Evolutionary conservation across 2,329 filamentous ascomycete species (phyloP).

Genomic region (Emydomyces testavorans): DNA sequence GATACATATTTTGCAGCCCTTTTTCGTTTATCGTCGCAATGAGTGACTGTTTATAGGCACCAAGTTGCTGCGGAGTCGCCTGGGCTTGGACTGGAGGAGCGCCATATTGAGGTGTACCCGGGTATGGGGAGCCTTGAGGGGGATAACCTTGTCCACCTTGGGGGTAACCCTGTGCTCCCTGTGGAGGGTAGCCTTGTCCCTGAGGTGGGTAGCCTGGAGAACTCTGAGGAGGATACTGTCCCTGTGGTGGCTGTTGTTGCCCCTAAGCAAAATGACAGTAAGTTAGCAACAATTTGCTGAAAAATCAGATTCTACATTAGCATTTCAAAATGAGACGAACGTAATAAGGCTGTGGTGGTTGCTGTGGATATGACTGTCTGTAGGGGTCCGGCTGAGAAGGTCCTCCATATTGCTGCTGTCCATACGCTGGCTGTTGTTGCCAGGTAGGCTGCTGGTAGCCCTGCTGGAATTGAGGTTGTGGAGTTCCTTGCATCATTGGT

Average conservation of each 20-base stretch:
- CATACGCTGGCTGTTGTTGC: slow-evolving; percentile 29
- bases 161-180: slow-evolving; percentile 19
- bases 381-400: slow-evolving; percentile 23
- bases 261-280: slow-evolving; percentile 12
- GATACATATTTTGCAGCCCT: slow-evolving; percentile 47
- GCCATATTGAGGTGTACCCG: slow-evolving; percentile 23
- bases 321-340: slow-evolving; percentile 17
- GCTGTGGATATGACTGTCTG: slow-evolving; percentile 25
- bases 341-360: slow-evolving; percentile 24
- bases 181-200: slow-evolving; percentile 26
- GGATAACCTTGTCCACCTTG: slow-evolving; percentile 20
- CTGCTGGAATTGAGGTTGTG: slow-evolving; percentile 21
- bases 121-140: slow-evolving; percentile 24
- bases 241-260: slow-evolving; percentile 25
- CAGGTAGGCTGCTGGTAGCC: slow-evolving; percentile 33
- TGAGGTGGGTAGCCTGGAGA: slow-evolving; percentile 22
- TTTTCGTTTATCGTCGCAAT: slow-evolving; percentile 50
- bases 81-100: slow-evolving; percentile 28
- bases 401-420: slow-evolving; percentile 27
- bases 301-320: neutral
- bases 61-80: slow-evolving; percentile 41
- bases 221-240: slow-evolving; percentile 29
- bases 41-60: slow-evolving; percentile 47
- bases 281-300: neutral
- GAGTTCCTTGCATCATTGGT: slow-evolving; percentile 8